phyloP scores from a whole-genome alignment of 148 eudicot species.

The Beta vulgaris region DNA sequence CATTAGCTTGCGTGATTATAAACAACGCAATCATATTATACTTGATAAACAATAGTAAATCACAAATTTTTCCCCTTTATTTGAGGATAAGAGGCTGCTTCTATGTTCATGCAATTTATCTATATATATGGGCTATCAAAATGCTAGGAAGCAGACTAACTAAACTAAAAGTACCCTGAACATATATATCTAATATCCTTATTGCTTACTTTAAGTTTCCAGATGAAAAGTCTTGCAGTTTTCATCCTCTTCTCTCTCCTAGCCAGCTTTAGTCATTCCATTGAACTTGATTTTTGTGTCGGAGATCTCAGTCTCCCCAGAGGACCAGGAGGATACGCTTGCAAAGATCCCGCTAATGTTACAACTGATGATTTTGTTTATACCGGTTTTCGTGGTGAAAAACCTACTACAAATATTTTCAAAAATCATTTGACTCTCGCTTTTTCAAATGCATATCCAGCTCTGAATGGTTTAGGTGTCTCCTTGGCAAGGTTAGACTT shows the following conservation, averaged over 20 bases:
- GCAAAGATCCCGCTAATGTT: background rate
- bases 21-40: background rate
- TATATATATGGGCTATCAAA: background rate
- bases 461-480: conserved; percentile 6
- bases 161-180: background rate
- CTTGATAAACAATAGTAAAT: background rate
- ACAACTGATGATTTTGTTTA: conserved; percentile 13
- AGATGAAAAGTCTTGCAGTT: background rate
- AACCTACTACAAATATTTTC: conserved; percentile 6
- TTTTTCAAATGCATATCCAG: conserved; percentile 11
- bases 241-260: background rate
- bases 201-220: background rate
- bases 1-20: background rate
- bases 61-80: background rate
- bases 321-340: conserved; percentile 3
- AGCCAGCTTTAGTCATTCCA: background rate
- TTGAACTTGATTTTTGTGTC: conserved; percentile 11
- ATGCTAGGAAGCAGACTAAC: background rate
- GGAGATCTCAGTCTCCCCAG: conserved; percentile 7
- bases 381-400: conserved; percentile 8
- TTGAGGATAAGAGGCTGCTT: background rate
- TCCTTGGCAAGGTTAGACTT: conserved; percentile 12
- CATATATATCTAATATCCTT: background rate
- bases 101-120: background rate
- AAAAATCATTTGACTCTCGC: background rate